Percentiles rank a stretch among this genome's conserved stretches.
Evolutionary conservation across 2,329 filamentous ascomycete species (phyloP).

Genomic region (Onygena corvina): DNA sequence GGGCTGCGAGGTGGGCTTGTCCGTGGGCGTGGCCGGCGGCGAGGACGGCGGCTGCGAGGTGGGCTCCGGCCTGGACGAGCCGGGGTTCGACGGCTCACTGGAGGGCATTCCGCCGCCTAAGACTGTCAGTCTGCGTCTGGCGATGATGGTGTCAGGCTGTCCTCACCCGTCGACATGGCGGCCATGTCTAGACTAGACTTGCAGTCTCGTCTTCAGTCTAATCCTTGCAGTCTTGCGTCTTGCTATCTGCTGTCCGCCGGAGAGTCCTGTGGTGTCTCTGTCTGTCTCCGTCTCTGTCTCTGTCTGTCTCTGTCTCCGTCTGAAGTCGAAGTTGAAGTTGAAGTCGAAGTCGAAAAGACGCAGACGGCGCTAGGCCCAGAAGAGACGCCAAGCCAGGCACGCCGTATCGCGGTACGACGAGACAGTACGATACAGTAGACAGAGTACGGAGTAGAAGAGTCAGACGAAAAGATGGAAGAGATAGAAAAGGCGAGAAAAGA

Average conservation of each 20-base stretch:
- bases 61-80: background rate
- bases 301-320: too few relatives aligned
- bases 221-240: background rate
- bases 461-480: background rate
- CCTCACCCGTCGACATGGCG: constrained; percentile 2
- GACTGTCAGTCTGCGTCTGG: background rate
- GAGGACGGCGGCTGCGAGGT: background rate
- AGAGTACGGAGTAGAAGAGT: background rate
- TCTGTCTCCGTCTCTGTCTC: background rate
- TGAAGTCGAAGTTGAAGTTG: background rate
- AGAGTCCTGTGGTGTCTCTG: background rate
- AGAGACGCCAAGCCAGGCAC: too few relatives aligned
- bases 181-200: too few relatives aligned
- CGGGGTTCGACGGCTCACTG: background rate
- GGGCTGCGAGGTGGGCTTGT: background rate
- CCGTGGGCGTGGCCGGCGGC: background rate
- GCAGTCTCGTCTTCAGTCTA: too few relatives aligned
- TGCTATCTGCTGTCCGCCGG: background rate
- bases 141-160: background rate
- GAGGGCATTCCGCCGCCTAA: background rate
- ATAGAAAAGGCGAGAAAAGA: background rate
- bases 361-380: background rate
- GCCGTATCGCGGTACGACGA: too few relatives aligned
- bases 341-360: background rate
- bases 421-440: too few relatives aligned